Evolutionary conservation across 129 eudicot genomes (phyloP).

Genomic region (Artemisia annua): DNA sequence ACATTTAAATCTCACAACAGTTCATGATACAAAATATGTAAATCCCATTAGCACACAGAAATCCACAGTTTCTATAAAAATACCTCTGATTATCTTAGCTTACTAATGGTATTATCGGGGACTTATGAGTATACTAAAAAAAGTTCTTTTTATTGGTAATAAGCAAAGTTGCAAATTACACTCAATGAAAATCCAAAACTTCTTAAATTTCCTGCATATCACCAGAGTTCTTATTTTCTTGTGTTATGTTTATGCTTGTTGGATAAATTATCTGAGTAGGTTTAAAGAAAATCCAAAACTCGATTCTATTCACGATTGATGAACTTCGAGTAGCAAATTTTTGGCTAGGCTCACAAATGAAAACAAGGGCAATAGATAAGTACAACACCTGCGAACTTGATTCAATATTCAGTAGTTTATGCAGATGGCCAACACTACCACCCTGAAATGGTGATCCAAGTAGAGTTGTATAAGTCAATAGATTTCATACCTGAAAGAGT

Average conservation of each 20-base stretch:
- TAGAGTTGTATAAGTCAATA: conserved; percentile 10
- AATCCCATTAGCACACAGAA: no score
- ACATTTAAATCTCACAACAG: no score
- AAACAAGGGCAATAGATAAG: conserved; percentile 2
- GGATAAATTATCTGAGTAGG: not conserved
- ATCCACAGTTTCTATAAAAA: no score
- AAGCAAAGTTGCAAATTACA: no score
- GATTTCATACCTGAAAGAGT: not conserved
- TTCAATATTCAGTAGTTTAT: conserved; percentile 69
- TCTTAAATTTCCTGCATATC: no score
- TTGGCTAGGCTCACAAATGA: not conserved
- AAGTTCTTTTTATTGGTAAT: no score
- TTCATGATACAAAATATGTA: no score
- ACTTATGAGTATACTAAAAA: no score
- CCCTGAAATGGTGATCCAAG: conserved; percentile 56
- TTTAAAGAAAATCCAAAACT: not conserved
- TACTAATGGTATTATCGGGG: no score
- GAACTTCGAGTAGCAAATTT: not conserved
- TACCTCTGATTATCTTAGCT: no score
- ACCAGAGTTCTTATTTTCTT: no score
- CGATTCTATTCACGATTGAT: not conserved
- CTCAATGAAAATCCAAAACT: no score
- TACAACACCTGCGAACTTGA: conserved; percentile 90
- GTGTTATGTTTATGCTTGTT: not conserved
- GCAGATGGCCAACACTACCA: conserved; percentile 98